Evolutionary conservation across 768 basidiomycete species (phyloP), one percentile per base, ranked within the genome.

Genomic region (Fibroporia radiculosa): DNA sequence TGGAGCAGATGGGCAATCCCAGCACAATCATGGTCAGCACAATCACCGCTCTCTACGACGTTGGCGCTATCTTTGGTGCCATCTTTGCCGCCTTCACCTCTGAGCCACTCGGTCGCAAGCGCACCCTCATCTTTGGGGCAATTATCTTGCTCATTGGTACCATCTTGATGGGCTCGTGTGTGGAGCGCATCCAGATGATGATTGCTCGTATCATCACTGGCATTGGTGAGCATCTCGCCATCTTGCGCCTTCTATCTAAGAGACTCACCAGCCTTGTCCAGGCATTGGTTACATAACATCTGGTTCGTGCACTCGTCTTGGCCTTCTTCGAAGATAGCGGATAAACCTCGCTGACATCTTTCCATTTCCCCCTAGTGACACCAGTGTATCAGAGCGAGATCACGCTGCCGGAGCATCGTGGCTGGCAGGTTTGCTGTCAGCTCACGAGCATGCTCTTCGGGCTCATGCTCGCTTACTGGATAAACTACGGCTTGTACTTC

Each of bases 1-100:
- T 46, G 19, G 19, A 13, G 3, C 18, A 33, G 20, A 46, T 46
- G 45, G 45, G 45, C 16, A 27, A 46, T 29, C 45, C 45, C 13
- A 46, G 45, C 37, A 46, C 45, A 11, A 29, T 46, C 36, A 46
- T 46, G 45, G 37, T 46, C 45, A 34, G 45, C 45, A 46, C 45
- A 7, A 46, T 46, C 28, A 46, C 45, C n/a, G 45, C 45, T 7
- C 36, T 46, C 36, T 46, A 46, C 27, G 45, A 46, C 38, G 25
- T 46, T 27, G 45, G 45, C 19, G 45, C 45, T 19, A 31, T 46
- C 19, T 16, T 31, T 22, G 45, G 45, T 13, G 45, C 45, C 4
- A 46, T 46, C 22, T 36, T 38, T 16, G 45, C 45, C 3, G 36
- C 45, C n/a, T 46, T 34, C 20, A 39, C 45, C 11, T 39, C 45